Base-by-base conservation (phyloP, 1,284 basidiomycete species). In the Apiotrichum brassicae region DNA sequence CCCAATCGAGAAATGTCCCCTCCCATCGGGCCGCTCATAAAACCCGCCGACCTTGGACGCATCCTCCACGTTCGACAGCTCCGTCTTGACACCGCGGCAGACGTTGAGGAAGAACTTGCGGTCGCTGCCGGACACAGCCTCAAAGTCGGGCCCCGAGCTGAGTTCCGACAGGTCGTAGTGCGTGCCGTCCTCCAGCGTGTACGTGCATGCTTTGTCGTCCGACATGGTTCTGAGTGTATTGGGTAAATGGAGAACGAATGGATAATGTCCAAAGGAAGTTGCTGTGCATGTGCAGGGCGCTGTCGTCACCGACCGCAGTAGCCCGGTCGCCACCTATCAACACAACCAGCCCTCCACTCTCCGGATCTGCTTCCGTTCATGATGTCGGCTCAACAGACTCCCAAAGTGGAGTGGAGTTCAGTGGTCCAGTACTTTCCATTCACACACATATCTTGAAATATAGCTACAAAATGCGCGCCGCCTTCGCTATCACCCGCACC, bases 91-190 rank as follows among this genome's bases (percentile, higher is more conserved):
- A 8, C 58, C 50, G 28, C 70, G 58, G 49, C 72, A 73, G 20
- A 72, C 68, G 51, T 73, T 73, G 40, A 73, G 57, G 43, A 68
- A 65, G 54, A 64, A 73, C 24, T 46, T 59, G 14, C 16, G 32
- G 24, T 43, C 41, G 39, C 28, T 32, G n/a, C 63, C 62, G 11
- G 60, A 58, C 36, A 53, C 46, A 20, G 63, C 60, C n/a, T 53
- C 49, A 43, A 70, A 70, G 51, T 71, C 69, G 28, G 54, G 50
- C 8, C 63, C 52, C 3, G 65, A 65, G 12, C 60, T 49, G 4
- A 73, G 60, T 3, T 59, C 55, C 16, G 61, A 63, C 23, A 73
- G 62, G 51, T 72, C 71, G 53, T 66, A 73, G 54, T 69, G 65
- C 18, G 68, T 71, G 16, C 70, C 69, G 49, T 72, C 68, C 12